Percentiles rank a stretch among this genome's conserved stretches.
Evolutionary conservation across 208 protist genomes (phyloP).

Genomic region (Wallacemonas sp.): DNA sequence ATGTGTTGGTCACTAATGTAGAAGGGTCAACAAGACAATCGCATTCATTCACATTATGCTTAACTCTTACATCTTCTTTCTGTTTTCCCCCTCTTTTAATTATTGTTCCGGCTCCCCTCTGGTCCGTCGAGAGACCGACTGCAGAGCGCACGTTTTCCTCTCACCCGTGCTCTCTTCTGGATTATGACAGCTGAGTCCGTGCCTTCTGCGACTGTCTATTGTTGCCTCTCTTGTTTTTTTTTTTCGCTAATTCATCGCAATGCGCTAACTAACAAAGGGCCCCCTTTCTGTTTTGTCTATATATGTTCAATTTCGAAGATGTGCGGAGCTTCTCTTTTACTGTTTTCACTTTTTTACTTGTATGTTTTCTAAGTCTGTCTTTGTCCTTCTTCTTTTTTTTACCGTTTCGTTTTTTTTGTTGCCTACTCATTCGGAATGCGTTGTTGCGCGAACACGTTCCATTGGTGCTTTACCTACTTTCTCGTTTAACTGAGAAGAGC

Average conservation of each 20-base stretch:
- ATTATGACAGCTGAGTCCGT: too few relatives aligned
- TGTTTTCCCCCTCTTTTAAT: neutral
- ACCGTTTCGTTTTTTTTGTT: neutral
- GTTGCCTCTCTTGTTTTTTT: too few relatives aligned
- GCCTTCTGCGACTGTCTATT: too few relatives aligned
- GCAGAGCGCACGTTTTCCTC: too few relatives aligned
- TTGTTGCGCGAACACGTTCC: too few relatives aligned
- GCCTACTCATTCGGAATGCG: neutral
- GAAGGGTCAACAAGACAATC: too few relatives aligned
- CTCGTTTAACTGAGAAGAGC: too few relatives aligned
- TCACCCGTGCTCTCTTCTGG: neutral
- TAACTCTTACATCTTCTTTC: neutral
- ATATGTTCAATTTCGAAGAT: neutral
- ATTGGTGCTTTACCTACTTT: too few relatives aligned
- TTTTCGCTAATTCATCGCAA: neutral
- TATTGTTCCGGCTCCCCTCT: neutral
- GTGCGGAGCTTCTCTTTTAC: neutral
- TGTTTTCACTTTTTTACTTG: constrained; percentile 2
- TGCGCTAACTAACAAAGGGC: neutral
- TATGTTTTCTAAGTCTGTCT: neutral
- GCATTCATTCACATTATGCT: neutral
- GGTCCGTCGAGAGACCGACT: too few relatives aligned
- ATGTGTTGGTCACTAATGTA: too few relatives aligned
- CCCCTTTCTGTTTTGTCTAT: neutral
- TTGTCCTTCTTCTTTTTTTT: constrained; percentile 16